Base-by-base conservation (phyloP, 2,329 filamentous ascomycete species). In the Botrytis squamosa region DNA sequence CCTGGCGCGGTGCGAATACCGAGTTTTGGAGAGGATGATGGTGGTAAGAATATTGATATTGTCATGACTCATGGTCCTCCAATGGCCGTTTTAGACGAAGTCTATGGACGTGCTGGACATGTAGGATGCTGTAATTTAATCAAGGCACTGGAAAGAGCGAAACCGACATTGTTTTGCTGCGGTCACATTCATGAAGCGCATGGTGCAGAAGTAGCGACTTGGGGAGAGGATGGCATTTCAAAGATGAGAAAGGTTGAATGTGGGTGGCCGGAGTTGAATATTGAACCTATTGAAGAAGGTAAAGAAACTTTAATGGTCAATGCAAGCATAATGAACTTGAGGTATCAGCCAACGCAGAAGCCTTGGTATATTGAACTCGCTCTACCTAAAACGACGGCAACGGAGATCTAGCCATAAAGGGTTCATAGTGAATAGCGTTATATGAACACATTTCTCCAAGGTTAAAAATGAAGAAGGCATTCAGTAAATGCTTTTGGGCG, bases 61-160 rank as follows among this genome's bases (percentile, higher is more conserved):
- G 82, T 90, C 75, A 84, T 91, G 77, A 91, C 89, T 0, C 89
- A 91, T 77, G 89, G 89, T 0, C 89, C 89, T 3, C 88, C 89
- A 0, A 79, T 81, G 36, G 83, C 82, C 0, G 79, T 87, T 3
- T 81, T 89, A 3, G 89, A 91, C 76, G 76, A 76, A 18, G 74
- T 76, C 6, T 10, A 9, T 33, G 22, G 55, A 25, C 5, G 29
- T 0, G 63, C 70, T n/a, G 75, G 55, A 0, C 76, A 78, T 63
- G 74, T 76, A 4, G 90, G 90, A 0, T 91, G 89, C 79, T 81
- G 84, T 65, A 84, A 86, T 77, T 81, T 91, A 1, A 82, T 88
- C 1, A 81, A 82, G 1, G 89, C 89, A 0, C 81, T 86, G 2
- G 80, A 83, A 70, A 83, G 88, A 9, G 85, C 84, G 16, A 83